Conservation (phyloP, 192 early-diverging fungal genomes). For the Blastocladiella britannica region DNA sequence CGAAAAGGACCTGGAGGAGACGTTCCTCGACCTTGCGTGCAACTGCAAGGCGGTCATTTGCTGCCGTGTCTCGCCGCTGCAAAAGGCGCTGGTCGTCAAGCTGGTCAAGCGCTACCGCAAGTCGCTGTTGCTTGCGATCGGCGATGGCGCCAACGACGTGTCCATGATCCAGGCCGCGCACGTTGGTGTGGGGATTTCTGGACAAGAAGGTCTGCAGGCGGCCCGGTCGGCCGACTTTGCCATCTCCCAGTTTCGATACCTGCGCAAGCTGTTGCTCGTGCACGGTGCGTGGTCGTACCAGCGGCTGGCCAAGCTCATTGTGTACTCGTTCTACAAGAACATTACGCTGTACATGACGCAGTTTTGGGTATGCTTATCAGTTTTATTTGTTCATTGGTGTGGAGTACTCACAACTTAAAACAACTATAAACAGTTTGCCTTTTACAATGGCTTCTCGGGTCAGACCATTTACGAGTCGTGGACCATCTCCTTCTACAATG, state of each 20-base stretch:
- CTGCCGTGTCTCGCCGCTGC: conserved; percentile 93
- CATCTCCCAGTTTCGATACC: conserved; percentile 90
- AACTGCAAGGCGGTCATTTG: conserved; percentile 94
- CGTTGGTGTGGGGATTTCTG: conserved; percentile 90
- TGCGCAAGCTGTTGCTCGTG: conserved; percentile 84
- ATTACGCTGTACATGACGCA: conserved; percentile 95
- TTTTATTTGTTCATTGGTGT: conserved; percentile 1
- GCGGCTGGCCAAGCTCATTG: conserved; percentile 78
- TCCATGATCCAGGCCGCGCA: conserved; percentile 99
- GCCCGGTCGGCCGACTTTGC: conserved; percentile 93
- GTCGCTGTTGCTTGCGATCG: conserved; percentile 83
- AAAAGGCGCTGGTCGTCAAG: conserved; percentile 96
- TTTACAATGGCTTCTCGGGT: conserved; percentile 89
- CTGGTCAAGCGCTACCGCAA: conserved; percentile 83
- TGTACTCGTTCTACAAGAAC: conserved; percentile 99
- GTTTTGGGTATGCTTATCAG: conserved; percentile 69
- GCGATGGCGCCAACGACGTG: conserved; percentile 97
- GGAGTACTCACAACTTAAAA: not conserved
- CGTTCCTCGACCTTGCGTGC: conserved; percentile 76
- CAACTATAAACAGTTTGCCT: too few species aligned
- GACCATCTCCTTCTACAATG: conserved; percentile 87
- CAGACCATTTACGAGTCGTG: conserved; percentile 96
- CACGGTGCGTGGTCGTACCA: conserved; percentile 97
- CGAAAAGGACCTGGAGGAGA: conserved; percentile 56
- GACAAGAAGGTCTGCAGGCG: conserved; percentile 90